These are phyloP conservation scores for Saccharomycopsis crataegensis DNA, from an alignment of 1,139 yeast species.

Conservation along the genomic window DNA sequence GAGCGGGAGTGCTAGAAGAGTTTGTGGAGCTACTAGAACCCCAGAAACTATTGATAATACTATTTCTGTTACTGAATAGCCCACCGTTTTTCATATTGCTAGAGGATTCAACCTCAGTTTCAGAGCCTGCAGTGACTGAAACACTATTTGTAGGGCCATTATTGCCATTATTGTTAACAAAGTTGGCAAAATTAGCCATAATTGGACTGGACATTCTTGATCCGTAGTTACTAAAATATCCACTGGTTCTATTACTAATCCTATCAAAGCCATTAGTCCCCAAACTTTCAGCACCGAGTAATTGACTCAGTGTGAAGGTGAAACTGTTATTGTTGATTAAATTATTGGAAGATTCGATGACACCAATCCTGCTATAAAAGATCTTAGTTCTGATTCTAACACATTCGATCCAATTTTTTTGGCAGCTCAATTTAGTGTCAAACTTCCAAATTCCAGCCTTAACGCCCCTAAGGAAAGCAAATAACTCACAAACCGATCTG, in stretches of 20 bases:
- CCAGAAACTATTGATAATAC: slow-evolving; percentile 18
- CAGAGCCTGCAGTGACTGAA: background rate
- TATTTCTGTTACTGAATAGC: slow-evolving; percentile 16
- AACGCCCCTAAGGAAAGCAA: slow-evolving; percentile 63
- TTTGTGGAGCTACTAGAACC: slow-evolving; percentile 5
- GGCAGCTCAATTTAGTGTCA: slow-evolving; percentile 31
- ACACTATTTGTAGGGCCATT: background rate
- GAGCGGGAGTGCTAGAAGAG: background rate
- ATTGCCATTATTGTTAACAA: background rate
- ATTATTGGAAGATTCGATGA: slow-evolving; percentile 32
- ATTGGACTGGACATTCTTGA: slow-evolving; percentile 17
- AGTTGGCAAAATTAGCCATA: slow-evolving; percentile 12
- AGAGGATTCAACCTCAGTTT: background rate
- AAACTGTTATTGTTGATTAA: slow-evolving; percentile 28
- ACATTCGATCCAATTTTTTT: slow-evolving; percentile 52
- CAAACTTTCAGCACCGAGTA: slow-evolving; percentile 6
- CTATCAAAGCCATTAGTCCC: slow-evolving; percentile 4
- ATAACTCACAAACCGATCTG: slow-evolving; percentile 72
- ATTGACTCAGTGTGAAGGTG: slow-evolving; percentile 23
- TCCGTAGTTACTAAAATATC: slow-evolving; percentile 19
- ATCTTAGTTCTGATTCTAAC: slow-evolving; percentile 50
- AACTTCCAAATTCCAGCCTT: slow-evolving; percentile 47
- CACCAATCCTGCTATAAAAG: slow-evolving; percentile 82
- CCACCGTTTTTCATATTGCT: slow-evolving; percentile 6
- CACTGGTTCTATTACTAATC: slow-evolving; percentile 14